Conservation (phyloP, 2,329 filamentous ascomycete species). For the Penicillium sumatraense region DNA sequence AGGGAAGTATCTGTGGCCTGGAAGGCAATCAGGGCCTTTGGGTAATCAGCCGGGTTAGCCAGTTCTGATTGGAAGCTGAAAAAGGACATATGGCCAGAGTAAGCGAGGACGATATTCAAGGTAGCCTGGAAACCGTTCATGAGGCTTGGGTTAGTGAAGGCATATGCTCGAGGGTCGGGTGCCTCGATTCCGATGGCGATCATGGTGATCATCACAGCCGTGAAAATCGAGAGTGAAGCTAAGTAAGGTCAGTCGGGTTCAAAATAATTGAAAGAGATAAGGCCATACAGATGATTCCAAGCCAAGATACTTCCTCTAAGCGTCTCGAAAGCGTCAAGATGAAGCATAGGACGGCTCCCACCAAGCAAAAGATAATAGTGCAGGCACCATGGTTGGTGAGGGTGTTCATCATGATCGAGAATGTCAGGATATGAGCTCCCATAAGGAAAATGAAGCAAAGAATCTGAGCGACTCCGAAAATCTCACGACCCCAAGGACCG, state of each 20-base stretch:
- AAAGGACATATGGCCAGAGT: slow-evolving; percentile 66
- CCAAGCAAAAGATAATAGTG: slow-evolving; percentile 63
- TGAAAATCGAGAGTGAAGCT: slow-evolving; percentile 63
- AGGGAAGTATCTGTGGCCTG: slow-evolving; percentile 62
- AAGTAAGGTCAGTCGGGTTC: not conserved
- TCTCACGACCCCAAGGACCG: slow-evolving; percentile 63
- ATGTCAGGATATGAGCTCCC: slow-evolving; percentile 70
- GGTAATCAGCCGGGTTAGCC: slow-evolving; percentile 61
- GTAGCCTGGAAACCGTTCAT: slow-evolving; percentile 46
- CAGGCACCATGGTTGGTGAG: slow-evolving; percentile 64
- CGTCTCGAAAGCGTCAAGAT: slow-evolving; percentile 65
- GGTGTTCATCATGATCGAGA: slow-evolving; percentile 68
- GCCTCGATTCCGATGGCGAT: slow-evolving; percentile 62
- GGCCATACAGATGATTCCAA: slow-evolving; percentile 56
- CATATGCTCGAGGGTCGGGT: slow-evolving; percentile 41
- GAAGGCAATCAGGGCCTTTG: slow-evolving; percentile 64
- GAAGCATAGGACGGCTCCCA: slow-evolving; percentile 62
- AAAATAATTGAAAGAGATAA: not conserved
- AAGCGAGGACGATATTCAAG: slow-evolving; percentile 71
- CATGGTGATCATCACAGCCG: slow-evolving; percentile 68
- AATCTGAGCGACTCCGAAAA: slow-evolving; percentile 64
- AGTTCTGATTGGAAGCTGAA: slow-evolving; percentile 69
- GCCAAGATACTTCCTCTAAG: slow-evolving; percentile 61
- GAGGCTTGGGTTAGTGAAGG: slow-evolving; percentile 54
- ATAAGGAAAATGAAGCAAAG: slow-evolving; percentile 70